A percentile compares a stretch with the other conserved stretches of the same genome.
Evolutionary conservation across 768 basidiomycete genomes (phyloP).

Genomic region (Tulasnella sp.): DNA sequence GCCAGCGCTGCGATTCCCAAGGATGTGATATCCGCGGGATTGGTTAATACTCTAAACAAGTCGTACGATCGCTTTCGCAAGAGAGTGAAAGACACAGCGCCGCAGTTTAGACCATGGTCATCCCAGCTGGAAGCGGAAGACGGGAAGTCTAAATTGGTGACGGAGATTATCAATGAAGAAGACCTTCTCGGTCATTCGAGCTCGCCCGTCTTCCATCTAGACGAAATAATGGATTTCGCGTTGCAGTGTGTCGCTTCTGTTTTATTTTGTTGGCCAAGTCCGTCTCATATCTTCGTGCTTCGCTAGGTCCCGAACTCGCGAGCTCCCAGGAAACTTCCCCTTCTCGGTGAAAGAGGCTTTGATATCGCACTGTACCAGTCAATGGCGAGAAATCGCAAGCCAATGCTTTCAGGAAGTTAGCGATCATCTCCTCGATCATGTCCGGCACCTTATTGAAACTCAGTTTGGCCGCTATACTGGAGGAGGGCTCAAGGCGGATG

Average conservation of each 20-base stretch:
- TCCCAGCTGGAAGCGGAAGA: neutral
- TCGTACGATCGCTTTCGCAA: neutral
- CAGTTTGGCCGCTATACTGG: constrained; percentile 5
- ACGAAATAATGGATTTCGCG: constrained; percentile 29
- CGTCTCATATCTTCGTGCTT: no score
- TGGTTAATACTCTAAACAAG: neutral
- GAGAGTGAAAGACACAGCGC: neutral
- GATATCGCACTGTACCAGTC: neutral
- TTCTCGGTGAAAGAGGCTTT: constrained; percentile 46
- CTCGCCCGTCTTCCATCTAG: constrained; percentile 30
- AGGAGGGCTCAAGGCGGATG: neutral
- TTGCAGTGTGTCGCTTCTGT: constrained; percentile 29
- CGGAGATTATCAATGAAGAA: constrained; percentile 27
- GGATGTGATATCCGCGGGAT: neutral
- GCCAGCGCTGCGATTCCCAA: neutral
- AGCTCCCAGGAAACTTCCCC: constrained; percentile 62
- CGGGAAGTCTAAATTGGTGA: neutral
- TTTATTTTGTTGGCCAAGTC: no score
- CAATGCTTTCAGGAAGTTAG: constrained; percentile 15
- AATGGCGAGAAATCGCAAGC: neutral
- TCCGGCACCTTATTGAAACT: neutral
- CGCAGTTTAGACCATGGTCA: constrained; percentile 8
- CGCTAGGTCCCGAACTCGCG: constrained; percentile 64
- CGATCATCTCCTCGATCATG: neutral
- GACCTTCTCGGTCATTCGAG: constrained; percentile 44